Evolutionary conservation across 129 eudicot species (phyloP), one percentile per base, ranked within the genome.

Genomic region (Artemisia tridentata): DNA sequence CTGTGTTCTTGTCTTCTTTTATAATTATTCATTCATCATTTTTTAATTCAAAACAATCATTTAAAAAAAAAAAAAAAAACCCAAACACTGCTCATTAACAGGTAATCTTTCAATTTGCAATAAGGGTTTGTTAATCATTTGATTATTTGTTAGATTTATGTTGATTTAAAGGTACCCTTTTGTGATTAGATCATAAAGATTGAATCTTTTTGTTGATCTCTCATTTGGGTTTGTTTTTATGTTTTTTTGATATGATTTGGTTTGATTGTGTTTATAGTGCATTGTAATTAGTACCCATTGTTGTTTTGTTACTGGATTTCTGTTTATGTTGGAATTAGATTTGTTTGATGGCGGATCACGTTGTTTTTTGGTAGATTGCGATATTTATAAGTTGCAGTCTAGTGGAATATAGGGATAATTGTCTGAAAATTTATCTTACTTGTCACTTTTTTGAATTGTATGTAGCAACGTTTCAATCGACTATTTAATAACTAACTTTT

Each of bases 201-300:
- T 67, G 73, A 75, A 66, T 66, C 73, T 56, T 67, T 67, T 4
- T 17, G 8, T 56, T 67, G 73, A 75, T 75, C 68, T 57, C 21
- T 47, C 59, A 11, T 25, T 66, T 64, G 63, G 53, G 25, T 63
- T 51, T 15, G 56, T 51, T 51, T 51, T 74, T 19, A 41, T 65
- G 78, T 65, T 9, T 65, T 65, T 65, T 6, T 65, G 23, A 74
- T 41, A 29, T 74, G 72, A 53, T 73, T 65, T 43, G 1, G 46
- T 38, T 38, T 38, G 45, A 38, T 29, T 20, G 53, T 23, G 49
- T 31, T 59, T 23, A 52, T 64, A 19, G 64, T 69, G 64, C 70
- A 63, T 73, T 64, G 71, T 46, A 21, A 19, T 13, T 27, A 11
- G n/a, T 23, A 72, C 27, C 48, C 69, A 60, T 46, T 63, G 16